Evolutionary conservation across 176 grass and related monocot species (phyloP), one percentile per base, ranked within the genome.

Genomic region (Canna indica): DNA sequence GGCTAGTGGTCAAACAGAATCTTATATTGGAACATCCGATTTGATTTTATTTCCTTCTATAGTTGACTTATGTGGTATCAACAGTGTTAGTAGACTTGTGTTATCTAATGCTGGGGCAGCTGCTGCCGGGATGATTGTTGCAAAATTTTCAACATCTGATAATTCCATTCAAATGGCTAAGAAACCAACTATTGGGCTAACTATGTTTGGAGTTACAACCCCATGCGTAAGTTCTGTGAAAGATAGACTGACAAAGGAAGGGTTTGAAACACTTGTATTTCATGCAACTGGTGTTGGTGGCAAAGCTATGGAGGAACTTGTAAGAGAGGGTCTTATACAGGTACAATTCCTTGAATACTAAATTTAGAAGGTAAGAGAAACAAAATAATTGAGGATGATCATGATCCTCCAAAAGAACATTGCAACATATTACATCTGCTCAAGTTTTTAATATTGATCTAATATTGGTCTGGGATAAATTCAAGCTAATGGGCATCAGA

Each of bases 221-320:
- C 77, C 81, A 50, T 96, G 93, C 56, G 88, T 88, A 75, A 96
- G 77, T 81, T 81, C 57, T 22, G 84, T 90, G 47, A 91, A 84
- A 77, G 79, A 96, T 70, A 89, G 79, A 59, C 64, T 96, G 77
- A 81, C 36, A 59, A 80, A 82, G 77, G 84, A 91, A 82, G 88
- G 93, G 7, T 96, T 85, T 77, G 93, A 96, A 74, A 91, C 77
- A 0, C 93, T 96, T 79, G 71, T 96, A 61, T 96, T 96, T 85
- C 93, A 91, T 83, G 93, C 88, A 35, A 96, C 93, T 50, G 93
- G 93, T 66, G 79, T 90, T 61, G 93, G 93, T 48, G 93, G 93
- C 67, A 96, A 87, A 78, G 88, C 93, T 54, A 96, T 96, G 93
- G 93, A 96, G 84, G 85, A 96, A 72, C 83, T 96, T 69, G 86